phyloP scores from a whole-genome alignment of 2,329 filamentous ascomycete species.

The Juglanconis sp. region DNA sequence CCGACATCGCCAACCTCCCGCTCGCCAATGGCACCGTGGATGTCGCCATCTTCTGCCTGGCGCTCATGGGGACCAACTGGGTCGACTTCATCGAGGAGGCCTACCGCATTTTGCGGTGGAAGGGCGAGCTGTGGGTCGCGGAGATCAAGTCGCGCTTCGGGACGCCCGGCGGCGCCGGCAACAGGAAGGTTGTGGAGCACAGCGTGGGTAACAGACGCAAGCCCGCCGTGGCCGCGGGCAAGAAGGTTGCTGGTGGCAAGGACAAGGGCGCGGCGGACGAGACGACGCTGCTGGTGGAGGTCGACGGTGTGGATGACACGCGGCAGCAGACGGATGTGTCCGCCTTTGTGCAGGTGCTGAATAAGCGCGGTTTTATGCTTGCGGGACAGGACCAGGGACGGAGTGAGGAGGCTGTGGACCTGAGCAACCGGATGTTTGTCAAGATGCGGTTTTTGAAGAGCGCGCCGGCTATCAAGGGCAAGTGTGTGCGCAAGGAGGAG shows the following conservation, averaged over 20 bases:
- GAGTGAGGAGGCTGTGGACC: slow-evolving; percentile 62
- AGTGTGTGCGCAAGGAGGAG: slow-evolving; percentile 64
- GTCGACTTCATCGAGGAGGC: slow-evolving; percentile 94
- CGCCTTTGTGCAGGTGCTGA: slow-evolving; percentile 80
- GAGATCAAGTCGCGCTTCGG: slow-evolving; percentile 91
- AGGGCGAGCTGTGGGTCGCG: slow-evolving; percentile 93
- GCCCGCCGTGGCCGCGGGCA: slow-evolving; percentile 26
- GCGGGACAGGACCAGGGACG: slow-evolving; percentile 65
- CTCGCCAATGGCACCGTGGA: slow-evolving; percentile 73
- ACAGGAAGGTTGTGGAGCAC: slow-evolving; percentile 56
- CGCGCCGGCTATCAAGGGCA: slow-evolving; percentile 71
- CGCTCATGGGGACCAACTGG: slow-evolving; percentile 99
- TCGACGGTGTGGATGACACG: slow-evolving; percentile 63
- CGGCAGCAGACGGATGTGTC: slow-evolving; percentile 79
- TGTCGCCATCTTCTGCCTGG: slow-evolving; percentile 90
- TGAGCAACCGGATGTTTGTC: slow-evolving; percentile 97
- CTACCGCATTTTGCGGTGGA: slow-evolving; percentile 84
- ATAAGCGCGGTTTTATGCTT: slow-evolving; percentile 79
- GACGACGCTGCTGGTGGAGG: slow-evolving; percentile 63
- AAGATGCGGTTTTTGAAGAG: slow-evolving; percentile 92
- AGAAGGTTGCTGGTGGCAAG: slow-evolving; percentile 45
- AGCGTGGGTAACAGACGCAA: slow-evolving; percentile 66
- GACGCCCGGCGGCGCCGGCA: slow-evolving; percentile 37
- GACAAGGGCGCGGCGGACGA: slow-evolving; percentile 46
- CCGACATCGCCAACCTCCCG: slow-evolving; percentile 84